These are phyloP conservation scores for Nitzschia putrida DNA, from an alignment of 108 stramenopile species.

Conservation along the genomic window DNA sequence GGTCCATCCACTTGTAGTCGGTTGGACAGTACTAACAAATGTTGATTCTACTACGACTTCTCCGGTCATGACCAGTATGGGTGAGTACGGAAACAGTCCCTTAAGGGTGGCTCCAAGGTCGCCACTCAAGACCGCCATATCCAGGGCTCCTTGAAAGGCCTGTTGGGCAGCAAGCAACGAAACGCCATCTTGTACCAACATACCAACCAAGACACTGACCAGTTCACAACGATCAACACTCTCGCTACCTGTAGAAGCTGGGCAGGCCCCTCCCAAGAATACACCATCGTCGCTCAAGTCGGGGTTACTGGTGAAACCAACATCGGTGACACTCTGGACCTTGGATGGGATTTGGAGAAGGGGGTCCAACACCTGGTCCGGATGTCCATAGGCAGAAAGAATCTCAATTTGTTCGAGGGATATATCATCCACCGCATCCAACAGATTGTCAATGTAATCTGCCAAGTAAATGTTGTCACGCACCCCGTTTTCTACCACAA, in stretches of 20 bases:
- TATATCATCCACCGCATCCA: neutral
- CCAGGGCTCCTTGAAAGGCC: slow-evolving; percentile 6
- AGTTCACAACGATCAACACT: slow-evolving; percentile 9
- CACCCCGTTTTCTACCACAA: neutral
- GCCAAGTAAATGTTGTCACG: neutral
- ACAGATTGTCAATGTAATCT: neutral
- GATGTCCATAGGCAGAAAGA: neutral
- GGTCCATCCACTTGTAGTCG: no score
- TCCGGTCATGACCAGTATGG: neutral
- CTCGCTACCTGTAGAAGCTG: neutral
- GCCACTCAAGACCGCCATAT: neutral
- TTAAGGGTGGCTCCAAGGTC: neutral
- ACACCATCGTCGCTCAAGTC: neutral
- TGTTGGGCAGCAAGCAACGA: neutral
- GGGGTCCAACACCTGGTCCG: no score
- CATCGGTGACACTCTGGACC: neutral
- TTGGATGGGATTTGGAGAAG: no score
- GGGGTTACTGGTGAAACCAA: neutral
- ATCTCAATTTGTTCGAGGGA: neutral
- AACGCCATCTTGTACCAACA: neutral
- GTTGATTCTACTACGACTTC: no score
- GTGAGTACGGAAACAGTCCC: neutral
- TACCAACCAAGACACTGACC: neutral
- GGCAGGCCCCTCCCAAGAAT: slow-evolving; percentile 2
- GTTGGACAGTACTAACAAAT: no score